Conservation (phyloP, 371 early-diverging fungal genomes). For the Mortierella sp. region DNA sequence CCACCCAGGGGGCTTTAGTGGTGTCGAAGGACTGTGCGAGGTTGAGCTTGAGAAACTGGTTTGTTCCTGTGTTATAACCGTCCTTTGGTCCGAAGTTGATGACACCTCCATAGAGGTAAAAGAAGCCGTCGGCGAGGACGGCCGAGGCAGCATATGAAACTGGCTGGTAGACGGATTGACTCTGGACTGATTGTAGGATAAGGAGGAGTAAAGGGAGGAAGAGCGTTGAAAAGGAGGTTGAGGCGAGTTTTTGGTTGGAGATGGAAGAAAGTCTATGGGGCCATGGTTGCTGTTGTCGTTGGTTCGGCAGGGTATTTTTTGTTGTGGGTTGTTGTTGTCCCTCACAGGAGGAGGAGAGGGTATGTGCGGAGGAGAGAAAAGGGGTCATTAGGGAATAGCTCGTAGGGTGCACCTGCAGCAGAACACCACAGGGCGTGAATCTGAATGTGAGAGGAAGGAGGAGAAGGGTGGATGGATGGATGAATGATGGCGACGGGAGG, state of each 20-base stretch:
- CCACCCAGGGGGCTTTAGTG: slow-evolving; percentile 23
- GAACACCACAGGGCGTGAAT: slow-evolving; percentile 4
- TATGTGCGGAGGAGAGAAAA: neutral
- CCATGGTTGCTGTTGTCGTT: neutral
- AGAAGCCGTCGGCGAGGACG: slow-evolving; percentile 37
- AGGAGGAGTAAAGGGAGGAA: slow-evolving; percentile 14
- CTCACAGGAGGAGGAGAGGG: neutral
- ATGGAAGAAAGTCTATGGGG: neutral
- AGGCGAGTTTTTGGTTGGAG: neutral
- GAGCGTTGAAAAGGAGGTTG: neutral
- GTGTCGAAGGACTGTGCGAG: slow-evolving; percentile 42
- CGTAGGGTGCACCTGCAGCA: neutral
- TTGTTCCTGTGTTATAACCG: slow-evolving; percentile 20
- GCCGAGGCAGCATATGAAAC: slow-evolving; percentile 33
- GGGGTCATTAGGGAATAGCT: neutral
- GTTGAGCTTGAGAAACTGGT: slow-evolving; percentile 39
- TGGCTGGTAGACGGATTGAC: slow-evolving; percentile 11
- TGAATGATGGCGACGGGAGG: neutral
- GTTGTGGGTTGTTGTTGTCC: neutral
- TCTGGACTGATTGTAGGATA: neutral
- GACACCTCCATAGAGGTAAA: slow-evolving; percentile 49
- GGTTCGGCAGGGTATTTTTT: neutral
- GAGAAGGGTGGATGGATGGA: neutral
- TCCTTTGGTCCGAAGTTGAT: slow-evolving; percentile 6
- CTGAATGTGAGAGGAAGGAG: neutral